phyloP scores from a whole-genome alignment of 768 basidiomycete genomes.

The Antrodiella citrinella region DNA sequence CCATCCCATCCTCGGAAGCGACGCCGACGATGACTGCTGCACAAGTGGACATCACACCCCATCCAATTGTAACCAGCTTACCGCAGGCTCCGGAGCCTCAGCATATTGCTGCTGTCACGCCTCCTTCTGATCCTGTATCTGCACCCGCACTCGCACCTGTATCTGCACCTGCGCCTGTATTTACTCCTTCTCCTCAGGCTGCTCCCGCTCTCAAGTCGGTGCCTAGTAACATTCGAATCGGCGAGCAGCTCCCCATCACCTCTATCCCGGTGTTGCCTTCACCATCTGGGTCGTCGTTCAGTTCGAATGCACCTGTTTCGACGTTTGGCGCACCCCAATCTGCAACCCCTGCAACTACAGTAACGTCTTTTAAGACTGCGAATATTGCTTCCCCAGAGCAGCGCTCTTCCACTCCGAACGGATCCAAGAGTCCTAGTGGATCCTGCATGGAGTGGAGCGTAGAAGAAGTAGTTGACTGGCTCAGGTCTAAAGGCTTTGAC shows the following conservation, averaged over 20 bases:
- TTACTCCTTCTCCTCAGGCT: background rate
- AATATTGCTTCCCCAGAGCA: slow-evolving; percentile 1
- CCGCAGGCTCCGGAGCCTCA: background rate
- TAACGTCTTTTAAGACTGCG: slow-evolving; percentile 10
- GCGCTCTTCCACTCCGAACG: slow-evolving; percentile 1
- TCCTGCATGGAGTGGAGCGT: slow-evolving; percentile 76
- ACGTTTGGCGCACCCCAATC: slow-evolving; percentile 1
- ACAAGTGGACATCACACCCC: background rate
- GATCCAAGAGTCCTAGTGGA: slow-evolving; percentile 21
- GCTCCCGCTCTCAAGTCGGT: slow-evolving; percentile 4
- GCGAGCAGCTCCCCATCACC: slow-evolving; percentile 13
- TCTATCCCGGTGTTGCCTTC: slow-evolving; percentile 3
- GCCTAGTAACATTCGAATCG: slow-evolving; percentile 12
- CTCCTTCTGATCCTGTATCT: no score
- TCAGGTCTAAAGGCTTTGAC: slow-evolving; percentile 78
- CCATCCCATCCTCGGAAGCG: slow-evolving; percentile 9
- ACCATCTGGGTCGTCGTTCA: background rate
- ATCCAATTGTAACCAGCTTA: background rate
- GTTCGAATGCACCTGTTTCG: background rate
- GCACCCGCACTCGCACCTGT: no score
- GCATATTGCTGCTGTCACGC: background rate
- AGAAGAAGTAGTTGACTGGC: slow-evolving; percentile 87
- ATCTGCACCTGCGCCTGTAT: background rate
- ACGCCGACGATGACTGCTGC: slow-evolving; percentile 6
- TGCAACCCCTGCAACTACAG: slow-evolving; percentile 18